A percentile compares a stretch with the other conserved stretches of the same genome.
phyloP scores from a whole-genome alignment of 2,329 filamentous ascomycete genomes.

The Chlorencoelia australis region DNA sequence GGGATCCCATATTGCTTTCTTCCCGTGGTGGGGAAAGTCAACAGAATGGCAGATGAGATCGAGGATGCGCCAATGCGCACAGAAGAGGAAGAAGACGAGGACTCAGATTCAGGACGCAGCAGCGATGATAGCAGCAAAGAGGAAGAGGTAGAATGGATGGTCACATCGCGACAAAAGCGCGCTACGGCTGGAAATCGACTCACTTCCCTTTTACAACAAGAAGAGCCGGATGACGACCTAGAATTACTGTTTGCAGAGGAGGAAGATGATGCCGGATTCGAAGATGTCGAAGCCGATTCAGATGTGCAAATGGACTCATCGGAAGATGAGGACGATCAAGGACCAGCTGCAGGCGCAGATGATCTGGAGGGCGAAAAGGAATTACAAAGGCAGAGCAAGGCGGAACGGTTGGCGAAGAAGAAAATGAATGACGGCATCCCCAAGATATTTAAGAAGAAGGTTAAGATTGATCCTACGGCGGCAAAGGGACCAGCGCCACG shows the following conservation, averaged over 20 bases:
- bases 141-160: conserved; percentile 53
- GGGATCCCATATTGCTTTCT: too few species aligned
- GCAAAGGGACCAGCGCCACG: conserved; percentile 28
- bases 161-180: conserved; percentile 63
- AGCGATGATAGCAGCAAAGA: conserved; percentile 10
- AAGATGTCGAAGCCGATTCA: conserved; percentile 55
- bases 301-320: conserved; percentile 84
- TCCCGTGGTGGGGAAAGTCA: too few species aligned
- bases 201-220: conserved; percentile 65
- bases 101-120: conserved; percentile 10
- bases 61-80: conserved; percentile 13
- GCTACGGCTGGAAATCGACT: conserved; percentile 79
- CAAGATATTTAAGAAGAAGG: conserved; percentile 62
- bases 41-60: conserved; percentile 9
- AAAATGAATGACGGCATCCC: conserved; percentile 69
- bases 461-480: conserved; percentile 55
- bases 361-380: conserved; percentile 81
- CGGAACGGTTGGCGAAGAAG: conserved; percentile 62
- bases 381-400: conserved; percentile 65
- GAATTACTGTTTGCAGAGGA: conserved; percentile 68
- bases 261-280: conserved; percentile 59
- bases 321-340: conserved; percentile 72
- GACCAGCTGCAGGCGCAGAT: conserved; percentile 42
- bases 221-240: conserved; percentile 52
- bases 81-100: conserved; percentile 11